These are phyloP conservation scores for Cercospora sojina DNA, from an alignment of 2,329 filamentous ascomycete genomes.

Conservation along the genomic window DNA sequence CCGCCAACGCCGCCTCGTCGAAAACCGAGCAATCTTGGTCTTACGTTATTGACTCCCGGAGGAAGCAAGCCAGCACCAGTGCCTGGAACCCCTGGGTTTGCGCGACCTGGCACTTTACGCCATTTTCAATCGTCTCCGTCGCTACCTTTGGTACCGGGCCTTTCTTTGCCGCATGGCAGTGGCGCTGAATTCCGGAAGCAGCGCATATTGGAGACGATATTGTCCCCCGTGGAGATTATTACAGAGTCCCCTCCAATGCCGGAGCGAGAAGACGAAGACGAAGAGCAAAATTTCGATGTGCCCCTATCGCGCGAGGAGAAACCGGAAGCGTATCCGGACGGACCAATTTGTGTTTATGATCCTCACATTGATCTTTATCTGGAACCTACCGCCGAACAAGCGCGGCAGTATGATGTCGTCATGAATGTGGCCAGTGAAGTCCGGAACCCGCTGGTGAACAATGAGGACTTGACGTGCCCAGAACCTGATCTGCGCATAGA, in stretches of 20 bases:
- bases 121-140: constrained; percentile 64
- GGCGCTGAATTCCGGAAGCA: constrained; percentile 17
- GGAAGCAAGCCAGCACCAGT: constrained; percentile 59
- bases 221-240: constrained; percentile 30
- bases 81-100: constrained; percentile 57
- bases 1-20: constrained; percentile 67
- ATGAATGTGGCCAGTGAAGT: constrained; percentile 85
- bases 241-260: constrained; percentile 16
- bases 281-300: constrained; percentile 53
- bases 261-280: constrained; percentile 44
- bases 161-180: constrained; percentile 16
- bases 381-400: constrained; percentile 76
- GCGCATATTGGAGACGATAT: constrained; percentile 33
- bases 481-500: constrained; percentile 38
- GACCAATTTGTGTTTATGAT: constrained; percentile 77
- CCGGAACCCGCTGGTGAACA: constrained; percentile 64
- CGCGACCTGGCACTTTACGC: constrained; percentile 52
- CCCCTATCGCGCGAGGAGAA: constrained; percentile 65
- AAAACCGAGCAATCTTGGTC: constrained; percentile 74
- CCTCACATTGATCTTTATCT: constrained; percentile 76
- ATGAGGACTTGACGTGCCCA: constrained; percentile 17
- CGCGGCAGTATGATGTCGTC: constrained; percentile 74
- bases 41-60: constrained; percentile 66
- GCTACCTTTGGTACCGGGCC: constrained; percentile 55
- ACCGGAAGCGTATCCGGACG: constrained; percentile 77